Conservation (phyloP, 176 grass and related monocot genomes). For the Oropetium thomaeum region DNA sequence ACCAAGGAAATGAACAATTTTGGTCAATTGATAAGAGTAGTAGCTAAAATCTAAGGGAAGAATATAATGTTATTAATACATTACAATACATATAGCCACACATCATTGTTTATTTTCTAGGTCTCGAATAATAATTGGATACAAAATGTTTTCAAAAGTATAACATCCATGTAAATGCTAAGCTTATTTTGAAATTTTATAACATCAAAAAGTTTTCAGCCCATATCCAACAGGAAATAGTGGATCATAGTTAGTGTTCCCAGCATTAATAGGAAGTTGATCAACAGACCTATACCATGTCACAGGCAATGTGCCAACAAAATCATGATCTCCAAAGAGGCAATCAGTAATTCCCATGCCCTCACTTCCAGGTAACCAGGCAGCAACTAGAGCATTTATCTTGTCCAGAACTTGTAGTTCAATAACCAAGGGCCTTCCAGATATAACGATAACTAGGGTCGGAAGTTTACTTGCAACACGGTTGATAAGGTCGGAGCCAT, state of each 20-base stretch:
- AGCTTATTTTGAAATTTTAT: constrained; percentile 4
- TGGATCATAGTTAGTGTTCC: constrained; percentile 53
- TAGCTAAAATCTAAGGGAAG: neutral
- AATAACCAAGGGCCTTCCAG: constrained; percentile 75
- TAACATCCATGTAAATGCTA: neutral
- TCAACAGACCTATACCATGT: constrained; percentile 75
- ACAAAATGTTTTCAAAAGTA: constrained; percentile 25
- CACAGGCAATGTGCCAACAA: constrained; percentile 64
- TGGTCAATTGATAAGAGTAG: neutral
- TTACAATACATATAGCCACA: neutral
- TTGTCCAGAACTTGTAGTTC: constrained; percentile 52
- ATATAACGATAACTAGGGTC: constrained; percentile 64
- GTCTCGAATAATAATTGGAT: neutral
- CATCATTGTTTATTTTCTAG: constrained; percentile 4
- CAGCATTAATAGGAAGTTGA: constrained; percentile 67
- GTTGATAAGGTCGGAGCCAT: constrained; percentile 47
- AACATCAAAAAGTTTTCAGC: constrained; percentile 37
- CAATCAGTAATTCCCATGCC: constrained; percentile 64
- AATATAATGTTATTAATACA: neutral
- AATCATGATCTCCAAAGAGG: constrained; percentile 83
- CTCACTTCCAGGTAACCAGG: constrained; percentile 83
- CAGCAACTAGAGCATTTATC: constrained; percentile 69
- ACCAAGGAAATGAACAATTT: neutral
- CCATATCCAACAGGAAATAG: constrained; percentile 85
- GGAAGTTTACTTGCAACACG: constrained; percentile 52